A percentile compares a stretch with the other conserved stretches of the same genome.
phyloP scores from a whole-genome alignment of 2,329 filamentous ascomycete genomes.

The Cercospora sojina region DNA sequence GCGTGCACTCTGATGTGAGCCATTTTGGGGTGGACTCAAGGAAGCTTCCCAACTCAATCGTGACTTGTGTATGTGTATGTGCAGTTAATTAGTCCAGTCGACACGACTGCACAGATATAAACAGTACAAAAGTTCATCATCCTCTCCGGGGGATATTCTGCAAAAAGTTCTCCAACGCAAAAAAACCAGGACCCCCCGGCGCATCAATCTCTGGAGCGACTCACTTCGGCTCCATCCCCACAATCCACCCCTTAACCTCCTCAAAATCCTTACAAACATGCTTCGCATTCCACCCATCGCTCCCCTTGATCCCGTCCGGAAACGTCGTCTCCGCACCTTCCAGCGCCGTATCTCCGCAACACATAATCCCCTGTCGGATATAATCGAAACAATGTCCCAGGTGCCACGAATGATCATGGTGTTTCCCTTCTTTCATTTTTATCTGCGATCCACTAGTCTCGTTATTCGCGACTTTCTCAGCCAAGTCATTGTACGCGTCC shows the following conservation, averaged over 20 bases:
- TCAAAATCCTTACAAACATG: constrained; percentile 17
- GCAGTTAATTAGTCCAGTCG: too few relatives aligned
- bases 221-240: constrained; percentile 1
- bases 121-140: too few relatives aligned
- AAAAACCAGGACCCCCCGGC: too few relatives aligned
- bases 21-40: not conserved
- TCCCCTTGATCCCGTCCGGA: constrained; percentile 15
- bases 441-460: not conserved
- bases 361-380: constrained; percentile 18
- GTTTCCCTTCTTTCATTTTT: not conserved
- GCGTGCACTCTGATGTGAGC: not conserved
- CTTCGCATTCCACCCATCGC: constrained; percentile 17
- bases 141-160: too few relatives aligned
- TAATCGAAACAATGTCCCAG: constrained; percentile 18
- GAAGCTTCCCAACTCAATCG: not conserved
- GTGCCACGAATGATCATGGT: constrained; percentile 18
- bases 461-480: not conserved
- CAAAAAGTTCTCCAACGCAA: too few relatives aligned
- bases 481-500: constrained; percentile 13
- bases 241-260: constrained; percentile 15
- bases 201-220: too few relatives aligned
- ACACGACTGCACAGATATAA: too few relatives aligned
- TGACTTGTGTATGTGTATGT: too few relatives aligned
- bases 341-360: constrained; percentile 16
- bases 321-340: constrained; percentile 18